Evolutionary conservation across 139 green algal genomes (phyloP), one percentile per base, ranked within the genome.

Genomic region (Tetradesmus obliquus): DNA sequence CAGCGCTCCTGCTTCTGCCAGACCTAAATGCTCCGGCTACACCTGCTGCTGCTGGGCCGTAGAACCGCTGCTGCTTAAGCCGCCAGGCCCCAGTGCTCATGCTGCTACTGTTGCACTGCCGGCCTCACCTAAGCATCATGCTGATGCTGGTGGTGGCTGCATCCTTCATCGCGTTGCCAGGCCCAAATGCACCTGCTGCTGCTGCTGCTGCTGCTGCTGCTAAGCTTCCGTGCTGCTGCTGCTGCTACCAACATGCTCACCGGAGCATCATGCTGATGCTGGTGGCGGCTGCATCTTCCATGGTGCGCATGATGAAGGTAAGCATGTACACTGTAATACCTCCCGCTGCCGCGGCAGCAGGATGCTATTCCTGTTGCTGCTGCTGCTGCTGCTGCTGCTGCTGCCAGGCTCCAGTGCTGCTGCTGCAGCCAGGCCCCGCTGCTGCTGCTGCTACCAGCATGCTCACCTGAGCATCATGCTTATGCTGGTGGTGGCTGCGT

Each of bases 401-500:
- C 72, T 51, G 20, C 72, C 8, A 15, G 10, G 60, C 10, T 72
- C 12, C 10, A 72, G 10, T 13, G 60, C 60, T 72, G 60, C 60
- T 72, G 60, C 60, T 72, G 60, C 60, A 72, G 60, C 10, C 60
- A 45, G 32, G 32, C 32, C 32, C 32, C 32, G 32, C 32, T 66
- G 7, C 57, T 66, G 62, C 62, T 72, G 62, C 8, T 53, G 24
- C 74, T 82, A 2, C 74, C n/a, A 1, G 6, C 4, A 17, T 3
- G n/a, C 60, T 81, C 45, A 89, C 84, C 94, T 88, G 54, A 96
- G 83, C 7, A 92, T 93, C 24, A 93, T 88, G 80, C 84, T 91
- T n/a, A 96, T 92, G 86, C 85, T 93, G n/a, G 92, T 94, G 5
- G 94, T 96, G 8, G 92, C 94, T 5, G 91, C 94, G 10, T 86